A percentile compares a stretch with the other conserved stretches of the same genome.
phyloP scores from a whole-genome alignment of 202 grass and related monocot species.

The Schoenoplectus triqueter region DNA sequence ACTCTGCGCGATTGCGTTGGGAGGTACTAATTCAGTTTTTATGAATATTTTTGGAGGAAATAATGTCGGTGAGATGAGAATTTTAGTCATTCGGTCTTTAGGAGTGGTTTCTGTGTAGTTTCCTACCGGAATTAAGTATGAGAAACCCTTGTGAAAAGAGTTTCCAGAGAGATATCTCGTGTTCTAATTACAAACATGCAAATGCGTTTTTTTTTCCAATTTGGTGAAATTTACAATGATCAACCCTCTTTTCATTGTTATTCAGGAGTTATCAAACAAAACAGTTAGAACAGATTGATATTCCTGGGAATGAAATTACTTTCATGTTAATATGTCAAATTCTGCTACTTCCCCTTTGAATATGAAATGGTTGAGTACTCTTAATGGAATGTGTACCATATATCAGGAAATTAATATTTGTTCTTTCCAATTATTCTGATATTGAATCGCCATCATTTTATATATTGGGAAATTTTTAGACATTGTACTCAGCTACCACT shows the following conservation, averaged over 20 bases:
- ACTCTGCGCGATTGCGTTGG: slow-evolving; percentile 71
- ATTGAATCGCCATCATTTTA: neutral
- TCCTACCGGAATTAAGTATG: neutral
- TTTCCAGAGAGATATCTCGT: neutral
- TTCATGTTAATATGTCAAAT: neutral
- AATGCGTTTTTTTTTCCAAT: neutral
- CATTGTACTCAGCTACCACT: neutral
- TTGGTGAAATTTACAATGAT: neutral
- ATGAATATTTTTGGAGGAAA: neutral
- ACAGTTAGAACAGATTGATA: neutral
- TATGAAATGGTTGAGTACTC: neutral
- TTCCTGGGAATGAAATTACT: neutral
- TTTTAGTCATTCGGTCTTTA: neutral
- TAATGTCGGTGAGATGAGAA: neutral
- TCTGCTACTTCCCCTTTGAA: neutral
- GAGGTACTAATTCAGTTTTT: slow-evolving; percentile 43
- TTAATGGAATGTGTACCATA: neutral
- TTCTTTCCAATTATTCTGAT: neutral
- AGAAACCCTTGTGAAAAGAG: neutral
- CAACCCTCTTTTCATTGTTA: neutral
- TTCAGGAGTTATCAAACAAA: neutral
- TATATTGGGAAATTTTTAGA: neutral
- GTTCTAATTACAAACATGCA: neutral
- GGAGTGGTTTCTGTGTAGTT: neutral
- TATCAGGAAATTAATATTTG: neutral